Base-by-base conservation (phyloP, 352 stramenopile genomes). In the Pythium brassicae region DNA sequence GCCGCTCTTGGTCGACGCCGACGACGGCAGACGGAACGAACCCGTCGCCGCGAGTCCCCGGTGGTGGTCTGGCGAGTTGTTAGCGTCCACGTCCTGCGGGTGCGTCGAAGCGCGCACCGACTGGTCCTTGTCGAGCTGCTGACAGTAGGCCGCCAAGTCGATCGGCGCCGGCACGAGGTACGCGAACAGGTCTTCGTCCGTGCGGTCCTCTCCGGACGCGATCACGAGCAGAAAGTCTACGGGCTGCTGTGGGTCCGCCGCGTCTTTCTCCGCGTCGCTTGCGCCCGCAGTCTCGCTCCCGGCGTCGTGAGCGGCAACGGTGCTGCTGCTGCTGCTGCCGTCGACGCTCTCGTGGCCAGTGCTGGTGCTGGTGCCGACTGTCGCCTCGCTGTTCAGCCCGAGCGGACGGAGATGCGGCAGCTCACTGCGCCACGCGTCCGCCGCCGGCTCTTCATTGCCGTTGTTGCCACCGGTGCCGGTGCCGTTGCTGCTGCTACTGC, bases 141-240 rank as follows among this genome's bases (percentile, higher is more conserved):
- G 63, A 26, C 78, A 91, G 57, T 92, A 94, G 22, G 77, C 84
- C 40, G 90, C 80, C 29, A 94, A 55, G 61, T 94, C 84, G 40
- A 94, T 89, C 26, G 84, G 84, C 3, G 84, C 82, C 0, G 84
- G 84, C 6, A 92, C 82, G 4, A 94, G 57, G 42, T 88, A 76
- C 1, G 77, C 63, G 55, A 94, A 94, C 49, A 94, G 46, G 59
- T 94, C 84, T 71, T 94, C 84, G 53, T 94, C 84, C 2, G 78
- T 92, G 14, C 83, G 77, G 27, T 91, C 82, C 48, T 94, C 83
- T 8, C 84, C 84, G 1, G 84, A 92, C 0, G 84, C 82, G 39
- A 92, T 91, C n/a, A 94, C 78, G 4, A 94, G 57, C 22, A 94
- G 67, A 59, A 92, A 94, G 55, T 94, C 84, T 17, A 94, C 82